Evolutionary conservation across 2,329 filamentous ascomycete genomes (phyloP).

Genomic region (Botryotinia convoluta): DNA sequence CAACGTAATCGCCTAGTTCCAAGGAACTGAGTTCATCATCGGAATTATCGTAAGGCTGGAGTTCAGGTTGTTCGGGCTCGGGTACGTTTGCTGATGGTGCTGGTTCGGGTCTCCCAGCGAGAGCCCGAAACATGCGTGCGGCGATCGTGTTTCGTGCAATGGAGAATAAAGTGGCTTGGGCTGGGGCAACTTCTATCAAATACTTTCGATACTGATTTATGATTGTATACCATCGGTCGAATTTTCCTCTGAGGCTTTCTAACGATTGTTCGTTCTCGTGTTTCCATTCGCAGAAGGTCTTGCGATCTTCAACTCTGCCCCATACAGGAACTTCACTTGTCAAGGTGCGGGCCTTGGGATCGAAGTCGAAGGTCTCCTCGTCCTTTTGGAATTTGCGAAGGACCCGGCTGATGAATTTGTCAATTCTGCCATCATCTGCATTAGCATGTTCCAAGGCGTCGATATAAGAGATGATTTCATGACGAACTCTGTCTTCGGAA

Average conservation of each 20-base stretch:
- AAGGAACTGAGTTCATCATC: background rate
- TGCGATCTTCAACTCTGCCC: background rate
- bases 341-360: background rate
- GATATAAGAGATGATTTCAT: background rate
- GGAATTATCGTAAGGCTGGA: background rate
- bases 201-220: background rate
- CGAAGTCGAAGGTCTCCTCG: background rate
- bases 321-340: accelerated
- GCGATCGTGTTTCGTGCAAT: background rate
- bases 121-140: background rate
- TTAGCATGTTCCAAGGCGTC: accelerated
- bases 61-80: background rate
- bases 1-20: background rate
- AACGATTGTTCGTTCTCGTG: background rate
- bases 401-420: background rate
- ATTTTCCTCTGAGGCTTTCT: accelerated
- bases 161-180: background rate
- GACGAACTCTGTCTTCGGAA: background rate
- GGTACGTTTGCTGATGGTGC: too few species aligned
- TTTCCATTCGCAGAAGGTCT: background rate
- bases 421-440: background rate
- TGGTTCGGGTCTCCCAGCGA: background rate
- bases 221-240: background rate
- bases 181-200: background rate
- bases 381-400: background rate